Conservation (phyloP, 176 grass and related monocot genomes). For the Raddia guianensis region DNA sequence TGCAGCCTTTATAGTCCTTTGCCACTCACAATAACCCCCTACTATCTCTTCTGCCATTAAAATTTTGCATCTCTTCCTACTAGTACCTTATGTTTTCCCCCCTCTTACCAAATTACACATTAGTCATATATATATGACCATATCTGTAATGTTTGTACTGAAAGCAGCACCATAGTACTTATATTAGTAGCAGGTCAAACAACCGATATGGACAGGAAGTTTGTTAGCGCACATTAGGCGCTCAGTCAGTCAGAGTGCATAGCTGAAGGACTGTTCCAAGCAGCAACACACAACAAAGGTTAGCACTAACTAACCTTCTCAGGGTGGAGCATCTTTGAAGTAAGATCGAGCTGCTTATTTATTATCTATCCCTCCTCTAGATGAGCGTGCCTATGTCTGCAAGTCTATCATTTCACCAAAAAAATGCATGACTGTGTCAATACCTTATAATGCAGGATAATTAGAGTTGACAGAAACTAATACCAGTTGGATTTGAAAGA, state of each 20-base stretch:
- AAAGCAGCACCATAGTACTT: not conserved
- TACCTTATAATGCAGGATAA: not conserved
- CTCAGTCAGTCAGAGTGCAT: constrained; percentile 8
- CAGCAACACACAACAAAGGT: not conserved
- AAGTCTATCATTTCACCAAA: not conserved
- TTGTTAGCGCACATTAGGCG: constrained; percentile 36
- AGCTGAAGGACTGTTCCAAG: not conserved
- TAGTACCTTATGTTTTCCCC: too few species aligned
- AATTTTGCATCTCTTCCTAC: too few species aligned
- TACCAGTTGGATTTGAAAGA: not conserved
- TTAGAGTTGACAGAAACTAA: not conserved
- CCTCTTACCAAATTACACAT: not conserved
- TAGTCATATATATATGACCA: not conserved
- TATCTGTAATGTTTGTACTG: not conserved
- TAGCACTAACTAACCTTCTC: not conserved
- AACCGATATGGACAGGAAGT: not conserved
- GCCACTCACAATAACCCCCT: too few species aligned
- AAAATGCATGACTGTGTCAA: not conserved
- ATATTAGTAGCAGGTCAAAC: constrained; percentile 22
- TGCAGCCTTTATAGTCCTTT: too few species aligned
- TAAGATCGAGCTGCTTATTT: not conserved
- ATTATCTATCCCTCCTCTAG: not conserved
- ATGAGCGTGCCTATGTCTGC: not conserved
- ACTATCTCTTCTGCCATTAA: too few species aligned
- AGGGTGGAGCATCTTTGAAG: not conserved